Conservation (phyloP, 345 rosid species). For the Gynandropsis gynandra region DNA sequence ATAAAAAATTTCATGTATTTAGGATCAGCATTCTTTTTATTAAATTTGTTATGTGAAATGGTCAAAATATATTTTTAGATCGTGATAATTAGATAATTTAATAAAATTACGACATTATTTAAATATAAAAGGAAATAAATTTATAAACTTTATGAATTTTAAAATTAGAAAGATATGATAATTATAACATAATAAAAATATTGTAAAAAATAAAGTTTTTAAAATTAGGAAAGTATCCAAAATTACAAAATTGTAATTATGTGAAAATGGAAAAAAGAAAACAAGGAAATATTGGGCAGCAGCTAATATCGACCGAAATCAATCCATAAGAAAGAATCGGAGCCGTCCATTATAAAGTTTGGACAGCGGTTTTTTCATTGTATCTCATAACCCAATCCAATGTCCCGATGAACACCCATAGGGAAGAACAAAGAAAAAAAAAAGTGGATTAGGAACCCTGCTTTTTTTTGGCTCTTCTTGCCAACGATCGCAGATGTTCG, state of each 20-base stretch:
- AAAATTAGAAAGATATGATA: not conserved
- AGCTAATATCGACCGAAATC: conserved; percentile 30
- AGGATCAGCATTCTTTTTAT: no score
- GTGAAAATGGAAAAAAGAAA: not conserved
- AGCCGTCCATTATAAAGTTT: conserved; percentile 29
- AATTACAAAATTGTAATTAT: not conserved
- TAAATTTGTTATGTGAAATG: no score
- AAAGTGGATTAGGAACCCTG: not conserved
- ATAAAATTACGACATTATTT: no score
- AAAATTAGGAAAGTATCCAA: not conserved
- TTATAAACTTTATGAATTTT: no score
- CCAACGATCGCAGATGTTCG: conserved; percentile 21
- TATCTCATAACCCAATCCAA: conserved; percentile 34
- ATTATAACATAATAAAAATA: not conserved
- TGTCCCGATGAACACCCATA: conserved; percentile 23
- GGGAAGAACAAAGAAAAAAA: not conserved
- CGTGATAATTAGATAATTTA: no score
- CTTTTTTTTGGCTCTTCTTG: not conserved
- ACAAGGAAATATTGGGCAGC: not conserved
- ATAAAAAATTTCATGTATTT: no score
- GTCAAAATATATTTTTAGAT: no score
- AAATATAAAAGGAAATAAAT: no score
- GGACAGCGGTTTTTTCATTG: conserved; percentile 42
- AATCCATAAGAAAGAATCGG: conserved; percentile 21
- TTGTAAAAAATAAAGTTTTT: not conserved